These are phyloP conservation scores for Leccinum sublutescens DNA, from an alignment of 768 basidiomycete genomes.

Conservation along the genomic window DNA sequence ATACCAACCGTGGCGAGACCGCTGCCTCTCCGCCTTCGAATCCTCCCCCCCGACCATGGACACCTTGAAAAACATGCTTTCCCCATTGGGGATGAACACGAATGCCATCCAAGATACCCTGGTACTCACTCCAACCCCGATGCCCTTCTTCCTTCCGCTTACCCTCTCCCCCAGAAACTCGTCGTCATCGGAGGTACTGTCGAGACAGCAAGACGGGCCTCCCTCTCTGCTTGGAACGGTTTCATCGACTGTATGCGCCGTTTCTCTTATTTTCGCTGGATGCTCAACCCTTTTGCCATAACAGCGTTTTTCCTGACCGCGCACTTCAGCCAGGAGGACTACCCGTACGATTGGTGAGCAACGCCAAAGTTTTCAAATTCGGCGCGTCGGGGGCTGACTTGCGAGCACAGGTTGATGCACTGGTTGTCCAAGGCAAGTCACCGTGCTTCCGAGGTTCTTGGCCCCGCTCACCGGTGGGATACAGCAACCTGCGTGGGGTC, in stretches of 20 bases:
- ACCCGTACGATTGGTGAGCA: conserved; percentile 78
- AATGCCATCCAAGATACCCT: conserved; percentile 77
- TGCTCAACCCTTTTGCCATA: conserved; percentile 24
- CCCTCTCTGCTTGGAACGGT: conserved; percentile 84
- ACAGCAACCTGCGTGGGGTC: conserved; percentile 89
- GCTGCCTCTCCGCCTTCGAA: conserved; percentile 29
- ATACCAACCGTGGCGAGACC: conserved; percentile 35
- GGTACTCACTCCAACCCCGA: conserved; percentile 37
- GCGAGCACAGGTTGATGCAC: conserved; percentile 69
- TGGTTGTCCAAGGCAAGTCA: conserved; percentile 74
- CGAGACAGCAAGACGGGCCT: conserved; percentile 78
- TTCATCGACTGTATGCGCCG: conserved; percentile 70
- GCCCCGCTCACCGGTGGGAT: conserved; percentile 15
- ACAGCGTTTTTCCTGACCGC: conserved; percentile 84
- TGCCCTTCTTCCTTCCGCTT: not conserved
- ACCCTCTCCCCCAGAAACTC: conserved; percentile 56
- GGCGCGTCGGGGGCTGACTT: conserved; percentile 2
- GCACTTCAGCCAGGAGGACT: conserved; percentile 85
- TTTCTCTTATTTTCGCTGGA: not conserved
- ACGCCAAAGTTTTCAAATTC: not conserved
- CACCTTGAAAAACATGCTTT: conserved; percentile 64
- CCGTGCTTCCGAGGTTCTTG: not conserved
- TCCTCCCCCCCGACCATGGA: conserved; percentile 53
- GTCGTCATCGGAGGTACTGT: conserved; percentile 90
- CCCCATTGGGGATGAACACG: conserved; percentile 66